A percentile compares a stretch with the other conserved stretches of the same genome.
Evolutionary conservation across 352 stramenopile genomes (phyloP).

Genomic region (Peronospora farinosa): DNA sequence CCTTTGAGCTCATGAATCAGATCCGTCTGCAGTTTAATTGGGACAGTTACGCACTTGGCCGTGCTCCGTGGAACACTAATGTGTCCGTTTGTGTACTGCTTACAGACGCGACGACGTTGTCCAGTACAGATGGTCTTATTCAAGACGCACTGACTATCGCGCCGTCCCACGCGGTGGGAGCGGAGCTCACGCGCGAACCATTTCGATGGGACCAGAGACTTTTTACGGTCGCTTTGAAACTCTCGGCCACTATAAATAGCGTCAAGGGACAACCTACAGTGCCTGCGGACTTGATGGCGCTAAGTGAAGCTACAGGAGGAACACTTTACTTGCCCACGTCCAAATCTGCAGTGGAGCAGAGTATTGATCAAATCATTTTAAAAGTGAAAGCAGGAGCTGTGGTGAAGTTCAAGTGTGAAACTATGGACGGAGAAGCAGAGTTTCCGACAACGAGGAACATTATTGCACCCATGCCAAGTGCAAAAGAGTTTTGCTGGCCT

Average conservation of each 20-base stretch:
- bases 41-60: constrained; percentile 79
- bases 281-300: constrained; percentile 73
- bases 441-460: constrained; percentile 52
- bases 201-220: constrained; percentile 83
- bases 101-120: constrained; percentile 74
- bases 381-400: constrained; percentile 79
- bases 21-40: constrained; percentile 85
- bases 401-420: constrained; percentile 76
- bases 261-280: constrained; percentile 41
- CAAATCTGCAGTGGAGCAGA: constrained; percentile 73
- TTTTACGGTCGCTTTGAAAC: constrained; percentile 78
- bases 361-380: constrained; percentile 78
- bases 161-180: constrained; percentile 53
- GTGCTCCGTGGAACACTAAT: constrained; percentile 80
- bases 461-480: constrained; percentile 59
- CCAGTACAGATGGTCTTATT: constrained; percentile 54
- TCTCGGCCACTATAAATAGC: constrained; percentile 53
- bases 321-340: constrained; percentile 81
- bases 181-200: constrained; percentile 76
- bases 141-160: constrained; percentile 73
- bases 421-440: constrained; percentile 41
- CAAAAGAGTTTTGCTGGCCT: constrained; percentile 81
- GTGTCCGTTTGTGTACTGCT: constrained; percentile 74
- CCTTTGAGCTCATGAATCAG: constrained; percentile 87
- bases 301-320: constrained; percentile 79